A percentile compares a stretch with the other conserved stretches of the same genome.
These are phyloP conservation scores for Yarrowia yakushimensis DNA, from an alignment of 805 yeast genomes.

Conservation along the genomic window DNA sequence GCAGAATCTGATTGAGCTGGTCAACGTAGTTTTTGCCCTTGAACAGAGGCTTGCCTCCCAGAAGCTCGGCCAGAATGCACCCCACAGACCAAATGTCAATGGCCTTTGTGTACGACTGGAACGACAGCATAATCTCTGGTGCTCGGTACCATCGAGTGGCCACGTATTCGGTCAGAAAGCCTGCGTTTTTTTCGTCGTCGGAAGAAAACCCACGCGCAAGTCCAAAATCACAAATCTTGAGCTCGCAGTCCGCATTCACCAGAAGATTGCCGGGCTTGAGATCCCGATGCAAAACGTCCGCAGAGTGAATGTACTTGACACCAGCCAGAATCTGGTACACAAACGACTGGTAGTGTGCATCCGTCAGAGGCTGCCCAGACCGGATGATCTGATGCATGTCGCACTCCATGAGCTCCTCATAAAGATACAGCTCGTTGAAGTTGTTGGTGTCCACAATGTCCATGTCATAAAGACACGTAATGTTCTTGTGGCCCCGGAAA, in stretches of 20 bases:
- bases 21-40: slow-evolving; percentile 96
- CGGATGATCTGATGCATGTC: slow-evolving; percentile 97
- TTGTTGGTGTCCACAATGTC: slow-evolving; percentile 78
- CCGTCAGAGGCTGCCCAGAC: slow-evolving; percentile 89
- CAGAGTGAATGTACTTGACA: slow-evolving; percentile 80
- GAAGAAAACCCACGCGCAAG: slow-evolving; percentile 86
- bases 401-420: slow-evolving; percentile 97
- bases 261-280: slow-evolving; percentile 89
- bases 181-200: slow-evolving; percentile 79
- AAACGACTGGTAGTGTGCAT: slow-evolving; percentile 91
- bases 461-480: slow-evolving; percentile 90
- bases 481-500: slow-evolving; percentile 94
- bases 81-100: slow-evolving; percentile 98
- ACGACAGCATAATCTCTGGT: slow-evolving; percentile 93
- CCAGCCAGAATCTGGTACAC: slow-evolving; percentile 91
- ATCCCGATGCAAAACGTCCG: slow-evolving; percentile 91
- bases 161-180: slow-evolving; percentile 95
- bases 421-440: slow-evolving; percentile 87
- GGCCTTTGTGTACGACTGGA: slow-evolving; percentile 92
- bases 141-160: slow-evolving; percentile 99
- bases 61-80: slow-evolving; percentile 88
- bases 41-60: slow-evolving; percentile 88
- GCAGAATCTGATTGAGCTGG: slow-evolving; percentile 82
- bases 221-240: slow-evolving; percentile 95
- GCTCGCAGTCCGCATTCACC: slow-evolving; percentile 94